Evolutionary conservation across 805 yeast genomes (phyloP).

Genomic region (Yarrowia alimentaria): DNA sequence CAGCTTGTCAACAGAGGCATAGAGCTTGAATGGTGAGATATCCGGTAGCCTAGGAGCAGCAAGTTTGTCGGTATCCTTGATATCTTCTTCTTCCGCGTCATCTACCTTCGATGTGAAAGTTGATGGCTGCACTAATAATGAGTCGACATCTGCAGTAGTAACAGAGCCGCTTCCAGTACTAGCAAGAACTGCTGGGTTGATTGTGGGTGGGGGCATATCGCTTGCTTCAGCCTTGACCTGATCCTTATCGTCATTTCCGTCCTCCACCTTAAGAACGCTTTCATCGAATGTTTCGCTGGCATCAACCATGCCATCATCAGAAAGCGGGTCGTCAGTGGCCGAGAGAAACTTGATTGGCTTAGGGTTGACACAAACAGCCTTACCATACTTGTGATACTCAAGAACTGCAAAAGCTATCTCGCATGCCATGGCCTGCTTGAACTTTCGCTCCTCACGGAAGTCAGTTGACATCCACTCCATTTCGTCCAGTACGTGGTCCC

Average conservation of each 20-base stretch:
- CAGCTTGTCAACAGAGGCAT: conserved; percentile 30
- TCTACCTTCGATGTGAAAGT: conserved; percentile 28
- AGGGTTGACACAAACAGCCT: conserved; percentile 59
- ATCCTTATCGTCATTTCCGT: too few species aligned
- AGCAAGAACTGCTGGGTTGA: conserved; percentile 21
- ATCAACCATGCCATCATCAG: conserved; percentile 28
- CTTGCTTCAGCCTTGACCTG: conserved; percentile 29
- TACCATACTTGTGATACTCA: conserved; percentile 79
- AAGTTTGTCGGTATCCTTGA: background rate
- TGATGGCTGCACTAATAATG: background rate
- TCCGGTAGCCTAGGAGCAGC: background rate
- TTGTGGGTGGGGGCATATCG: conserved; percentile 24
- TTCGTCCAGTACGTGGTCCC: conserved; percentile 75
- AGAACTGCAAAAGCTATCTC: conserved; percentile 67
- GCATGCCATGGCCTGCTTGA: conserved; percentile 67
- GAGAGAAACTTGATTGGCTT: conserved; percentile 45
- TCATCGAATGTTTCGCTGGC: too few species aligned
- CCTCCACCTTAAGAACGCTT: too few species aligned
- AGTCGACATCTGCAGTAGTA: conserved; percentile 8
- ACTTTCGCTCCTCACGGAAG: conserved; percentile 65
- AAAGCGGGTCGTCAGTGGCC: background rate
- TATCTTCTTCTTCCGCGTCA: conserved; percentile 32
- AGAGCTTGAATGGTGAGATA: conserved; percentile 31
- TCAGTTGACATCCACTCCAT: conserved; percentile 82
- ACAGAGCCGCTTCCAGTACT: background rate